These are phyloP conservation scores for Eucalyptus sp. DNA, from an alignment of 345 rosid genomes.

Conservation along the genomic window DNA sequence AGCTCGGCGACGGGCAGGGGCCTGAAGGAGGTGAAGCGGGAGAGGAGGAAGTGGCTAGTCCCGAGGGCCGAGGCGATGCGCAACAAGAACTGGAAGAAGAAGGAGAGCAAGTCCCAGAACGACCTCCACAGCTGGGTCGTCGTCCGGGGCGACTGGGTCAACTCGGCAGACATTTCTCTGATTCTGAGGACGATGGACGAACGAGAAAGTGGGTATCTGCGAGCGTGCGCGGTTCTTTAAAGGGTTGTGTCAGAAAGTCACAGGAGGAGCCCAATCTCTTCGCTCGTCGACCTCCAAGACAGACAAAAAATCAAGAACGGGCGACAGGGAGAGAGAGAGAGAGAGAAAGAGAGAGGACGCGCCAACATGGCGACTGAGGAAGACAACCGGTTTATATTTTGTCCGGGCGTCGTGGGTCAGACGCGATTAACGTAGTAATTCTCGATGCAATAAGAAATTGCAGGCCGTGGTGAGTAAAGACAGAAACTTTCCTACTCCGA, in stretches of 20 bases:
- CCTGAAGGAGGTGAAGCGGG: slow-evolving; percentile 44
- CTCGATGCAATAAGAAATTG: background rate
- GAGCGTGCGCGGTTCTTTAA: background rate
- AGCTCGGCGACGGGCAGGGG: slow-evolving; percentile 73
- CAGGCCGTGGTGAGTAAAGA: background rate
- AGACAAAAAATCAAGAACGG: background rate
- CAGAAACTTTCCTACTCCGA: background rate
- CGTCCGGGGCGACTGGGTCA: slow-evolving; percentile 64
- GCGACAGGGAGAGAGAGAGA: background rate
- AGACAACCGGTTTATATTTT: background rate
- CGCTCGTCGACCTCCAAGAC: background rate
- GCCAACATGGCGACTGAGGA: background rate
- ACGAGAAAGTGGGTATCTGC: background rate
- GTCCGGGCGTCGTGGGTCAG: background rate
- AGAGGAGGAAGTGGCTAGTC: slow-evolving; percentile 42
- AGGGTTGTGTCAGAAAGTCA: background rate
- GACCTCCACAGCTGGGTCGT: slow-evolving; percentile 56
- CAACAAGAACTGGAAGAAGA: slow-evolving; percentile 76
- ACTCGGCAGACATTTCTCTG: slow-evolving; percentile 29
- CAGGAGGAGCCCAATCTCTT: background rate
- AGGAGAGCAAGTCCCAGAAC: slow-evolving; percentile 67
- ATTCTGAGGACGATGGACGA: background rate
- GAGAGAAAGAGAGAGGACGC: background rate
- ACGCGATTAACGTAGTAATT: background rate
- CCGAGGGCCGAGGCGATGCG: slow-evolving; percentile 63